phyloP scores from a whole-genome alignment of 805 yeast species.

The Yamadazyma tumulicola region DNA sequence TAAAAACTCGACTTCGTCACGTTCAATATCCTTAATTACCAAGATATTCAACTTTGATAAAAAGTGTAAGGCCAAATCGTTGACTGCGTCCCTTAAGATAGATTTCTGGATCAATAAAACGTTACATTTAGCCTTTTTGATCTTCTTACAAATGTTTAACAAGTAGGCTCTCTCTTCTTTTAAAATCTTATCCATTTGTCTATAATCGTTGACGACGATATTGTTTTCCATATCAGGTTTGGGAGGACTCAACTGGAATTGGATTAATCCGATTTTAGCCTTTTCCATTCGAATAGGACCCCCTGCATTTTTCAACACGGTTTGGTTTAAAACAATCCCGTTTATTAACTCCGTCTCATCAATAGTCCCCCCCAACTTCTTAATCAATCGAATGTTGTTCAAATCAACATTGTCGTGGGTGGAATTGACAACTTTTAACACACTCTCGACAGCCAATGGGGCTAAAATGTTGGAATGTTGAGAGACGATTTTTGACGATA shows the following conservation, averaged over 20 bases:
- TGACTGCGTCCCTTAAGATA: slow-evolving; percentile 92
- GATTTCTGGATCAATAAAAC: slow-evolving; percentile 87
- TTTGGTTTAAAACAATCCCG: slow-evolving; percentile 92
- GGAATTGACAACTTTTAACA: slow-evolving; percentile 67
- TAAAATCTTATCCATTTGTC: slow-evolving; percentile 98
- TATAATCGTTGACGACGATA: slow-evolving; percentile 93
- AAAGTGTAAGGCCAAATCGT: slow-evolving; percentile 92
- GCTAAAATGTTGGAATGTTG: slow-evolving; percentile 84
- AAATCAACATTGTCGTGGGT: slow-evolving; percentile 71
- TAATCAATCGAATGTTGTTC: slow-evolving; percentile 81
- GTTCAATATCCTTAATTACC: slow-evolving; percentile 92
- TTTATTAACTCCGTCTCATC: slow-evolving; percentile 92
- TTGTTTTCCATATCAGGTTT: slow-evolving; percentile 98
- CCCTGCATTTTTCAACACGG: slow-evolving; percentile 84
- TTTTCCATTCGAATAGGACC: slow-evolving; percentile 94
- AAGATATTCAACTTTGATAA: slow-evolving; percentile 86
- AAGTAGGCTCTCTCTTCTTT: slow-evolving; percentile 97
- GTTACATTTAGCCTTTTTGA: slow-evolving; percentile 95
- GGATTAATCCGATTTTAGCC: slow-evolving; percentile 85
- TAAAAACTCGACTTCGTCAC: slow-evolving; percentile 94
- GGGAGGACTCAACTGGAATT: slow-evolving; percentile 94
- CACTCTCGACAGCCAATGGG: slow-evolving; percentile 93
- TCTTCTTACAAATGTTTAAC: slow-evolving; percentile 90
- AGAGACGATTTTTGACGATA: slow-evolving; percentile 92
- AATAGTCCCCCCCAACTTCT: slow-evolving; percentile 96